A percentile compares a stretch with the other conserved stretches of the same genome.
These are phyloP conservation scores for Aspergillus fijiensis DNA, from an alignment of 2,329 filamentous ascomycete species.

Conservation along the genomic window DNA sequence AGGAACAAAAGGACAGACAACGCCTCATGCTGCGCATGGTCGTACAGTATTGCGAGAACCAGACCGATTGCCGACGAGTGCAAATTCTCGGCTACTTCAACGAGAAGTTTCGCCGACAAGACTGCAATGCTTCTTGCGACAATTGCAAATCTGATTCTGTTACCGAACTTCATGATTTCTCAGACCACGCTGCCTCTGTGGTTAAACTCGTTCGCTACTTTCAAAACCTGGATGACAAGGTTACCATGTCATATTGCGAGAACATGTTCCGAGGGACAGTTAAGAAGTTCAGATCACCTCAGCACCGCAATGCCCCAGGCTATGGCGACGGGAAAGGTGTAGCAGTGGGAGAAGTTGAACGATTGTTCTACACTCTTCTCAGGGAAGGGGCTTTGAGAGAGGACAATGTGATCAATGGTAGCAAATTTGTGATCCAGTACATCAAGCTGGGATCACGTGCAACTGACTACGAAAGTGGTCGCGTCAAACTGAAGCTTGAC, in stretches of 20 bases:
- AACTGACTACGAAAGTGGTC: slow-evolving; percentile 48
- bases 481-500: slow-evolving; percentile 52
- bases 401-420: slow-evolving; percentile 63
- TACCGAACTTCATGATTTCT: slow-evolving; percentile 76
- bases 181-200: slow-evolving; percentile 68
- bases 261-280: slow-evolving; percentile 76
- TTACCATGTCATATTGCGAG: slow-evolving; percentile 78
- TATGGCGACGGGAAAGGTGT: slow-evolving; percentile 69
- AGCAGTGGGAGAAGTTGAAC: slow-evolving; percentile 74
- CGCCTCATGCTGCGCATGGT: slow-evolving; percentile 82
- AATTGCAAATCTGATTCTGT: slow-evolving; percentile 75
- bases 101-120: slow-evolving; percentile 70
- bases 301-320: slow-evolving; percentile 55
- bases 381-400: slow-evolving; percentile 73
- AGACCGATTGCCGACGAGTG: slow-evolving; percentile 78
- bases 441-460: slow-evolving; percentile 45
- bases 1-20: slow-evolving; percentile 80
- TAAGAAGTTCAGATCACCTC: slow-evolving; percentile 54
- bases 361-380: slow-evolving; percentile 75
- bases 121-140: slow-evolving; percentile 78
- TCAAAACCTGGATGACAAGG: slow-evolving; percentile 46
- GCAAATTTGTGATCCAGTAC: slow-evolving; percentile 73
- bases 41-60: slow-evolving; percentile 85
- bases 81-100: slow-evolving; percentile 94
- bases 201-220: slow-evolving; percentile 65